Percentiles rank a stretch among this genome's conserved stretches.
phyloP scores from a whole-genome alignment of 148 eudicot species.

The Suaeda aralocaspica region DNA sequence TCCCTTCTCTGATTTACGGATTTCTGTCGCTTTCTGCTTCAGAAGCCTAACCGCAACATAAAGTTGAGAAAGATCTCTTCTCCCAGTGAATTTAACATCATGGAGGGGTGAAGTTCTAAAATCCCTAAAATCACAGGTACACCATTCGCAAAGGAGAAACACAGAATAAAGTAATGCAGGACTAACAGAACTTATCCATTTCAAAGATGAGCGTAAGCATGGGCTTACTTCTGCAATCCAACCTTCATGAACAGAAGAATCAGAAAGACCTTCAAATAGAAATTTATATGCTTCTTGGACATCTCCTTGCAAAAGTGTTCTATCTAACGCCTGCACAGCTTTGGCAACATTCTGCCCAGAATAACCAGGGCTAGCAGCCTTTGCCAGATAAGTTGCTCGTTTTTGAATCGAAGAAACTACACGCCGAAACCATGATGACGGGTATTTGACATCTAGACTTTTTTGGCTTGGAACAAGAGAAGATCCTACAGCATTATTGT shows the following conservation, averaged over 20 bases:
- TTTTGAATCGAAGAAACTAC: constrained; percentile 76
- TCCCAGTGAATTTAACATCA: constrained; percentile 73
- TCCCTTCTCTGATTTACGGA: constrained; percentile 36
- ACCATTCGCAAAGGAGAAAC: constrained; percentile 96
- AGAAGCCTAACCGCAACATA: constrained; percentile 68
- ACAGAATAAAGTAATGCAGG: constrained; percentile 64
- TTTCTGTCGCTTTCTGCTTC: constrained; percentile 55
- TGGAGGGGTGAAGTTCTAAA: constrained; percentile 50
- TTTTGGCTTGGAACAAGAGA: constrained; percentile 33
- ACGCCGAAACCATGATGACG: constrained; percentile 51
- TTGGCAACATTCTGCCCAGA: constrained; percentile 75
- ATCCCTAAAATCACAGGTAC: constrained; percentile 84
- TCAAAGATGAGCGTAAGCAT: constrained; percentile 61
- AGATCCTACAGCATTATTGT: constrained; percentile 33
- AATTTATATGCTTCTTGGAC: constrained; percentile 51
- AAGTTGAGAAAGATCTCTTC: constrained; percentile 79
- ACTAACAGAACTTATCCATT: constrained; percentile 58
- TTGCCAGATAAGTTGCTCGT: constrained; percentile 52
- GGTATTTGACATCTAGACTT: constrained; percentile 42
- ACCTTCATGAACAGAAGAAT: constrained; percentile 51
- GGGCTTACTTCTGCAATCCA: constrained; percentile 80
- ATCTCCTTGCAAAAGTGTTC: constrained; percentile 71
- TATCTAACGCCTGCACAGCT: constrained; percentile 72
- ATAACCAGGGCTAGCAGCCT: constrained; percentile 73
- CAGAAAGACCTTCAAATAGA: constrained; percentile 63